Evolutionary conservation across 2,329 filamentous ascomycete genomes (phyloP).

Genomic region (Pyrenophora tritici-repentis): DNA sequence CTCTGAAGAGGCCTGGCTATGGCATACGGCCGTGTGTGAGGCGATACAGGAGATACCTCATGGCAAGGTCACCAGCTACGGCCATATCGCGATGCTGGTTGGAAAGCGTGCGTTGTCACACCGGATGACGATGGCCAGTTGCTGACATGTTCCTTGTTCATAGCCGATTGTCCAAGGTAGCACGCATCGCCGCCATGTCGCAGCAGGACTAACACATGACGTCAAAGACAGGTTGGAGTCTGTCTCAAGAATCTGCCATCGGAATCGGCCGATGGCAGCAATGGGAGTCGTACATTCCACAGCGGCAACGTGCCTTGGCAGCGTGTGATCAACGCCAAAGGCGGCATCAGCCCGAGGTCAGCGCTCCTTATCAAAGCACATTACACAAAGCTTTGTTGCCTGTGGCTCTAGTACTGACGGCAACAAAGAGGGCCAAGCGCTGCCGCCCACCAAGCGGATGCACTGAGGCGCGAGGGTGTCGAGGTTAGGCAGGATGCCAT

Average conservation of each 20-base stretch:
- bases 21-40: constrained; percentile 77
- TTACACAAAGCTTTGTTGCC: constrained; percentile 14
- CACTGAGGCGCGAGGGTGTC: constrained; percentile 54
- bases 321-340: constrained; percentile 85
- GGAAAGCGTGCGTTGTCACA: constrained; percentile 66
- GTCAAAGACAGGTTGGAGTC: constrained; percentile 76
- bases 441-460: constrained; percentile 54
- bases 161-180: constrained; percentile 56
- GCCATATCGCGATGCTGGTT: constrained; percentile 74
- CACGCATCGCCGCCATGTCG: constrained; percentile 16
- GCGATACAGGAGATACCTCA: constrained; percentile 83
- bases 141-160: constrained; percentile 27
- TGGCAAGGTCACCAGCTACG: constrained; percentile 87
- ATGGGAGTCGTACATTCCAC: constrained; percentile 63
- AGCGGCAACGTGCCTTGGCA: constrained; percentile 89
- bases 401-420: constrained; percentile 26
- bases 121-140: constrained; percentile 17
- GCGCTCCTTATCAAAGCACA: constrained; percentile 24
- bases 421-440: constrained; percentile 50
- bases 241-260: constrained; percentile 84
- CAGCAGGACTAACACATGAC: constrained; percentile 47
- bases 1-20: constrained; percentile 74
- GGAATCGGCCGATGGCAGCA: constrained; percentile 48
- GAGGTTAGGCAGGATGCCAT: constrained; percentile 52
- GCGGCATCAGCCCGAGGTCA: constrained; percentile 82